These are phyloP conservation scores for Nakazawaea ernobii DNA, from an alignment of 805 yeast species.

Conservation along the genomic window DNA sequence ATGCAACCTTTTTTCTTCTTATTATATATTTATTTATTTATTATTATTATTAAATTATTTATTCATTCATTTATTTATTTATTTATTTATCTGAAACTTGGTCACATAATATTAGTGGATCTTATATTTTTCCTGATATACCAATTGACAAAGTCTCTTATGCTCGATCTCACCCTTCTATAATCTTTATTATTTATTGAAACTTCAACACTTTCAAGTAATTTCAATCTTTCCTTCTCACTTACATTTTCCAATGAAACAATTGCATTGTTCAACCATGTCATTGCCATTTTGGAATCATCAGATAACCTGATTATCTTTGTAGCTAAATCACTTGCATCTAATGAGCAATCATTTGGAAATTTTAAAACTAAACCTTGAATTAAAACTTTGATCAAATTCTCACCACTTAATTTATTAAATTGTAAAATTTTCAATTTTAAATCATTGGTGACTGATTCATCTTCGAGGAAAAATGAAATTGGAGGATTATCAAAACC, in stretches of 20 bases:
- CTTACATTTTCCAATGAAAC: slow-evolving; percentile 59
- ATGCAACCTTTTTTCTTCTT: not conserved
- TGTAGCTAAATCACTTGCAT: slow-evolving; percentile 68
- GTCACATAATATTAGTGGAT: slow-evolving; percentile 1
- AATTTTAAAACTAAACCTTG: slow-evolving; percentile 67
- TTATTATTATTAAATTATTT: not conserved
- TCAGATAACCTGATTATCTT: slow-evolving; percentile 52
- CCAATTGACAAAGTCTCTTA: slow-evolving; percentile 79
- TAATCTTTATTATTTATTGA: slow-evolving; percentile 66
- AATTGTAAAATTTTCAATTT: slow-evolving; percentile 42
- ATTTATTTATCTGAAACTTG: not conserved
- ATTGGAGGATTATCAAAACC: slow-evolving; percentile 79
- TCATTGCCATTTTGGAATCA: slow-evolving; percentile 34
- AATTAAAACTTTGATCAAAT: slow-evolving; percentile 47
- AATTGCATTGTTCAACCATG: slow-evolving; percentile 61
- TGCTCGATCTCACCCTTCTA: slow-evolving; percentile 63
- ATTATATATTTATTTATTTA: slow-evolving; percentile 1
- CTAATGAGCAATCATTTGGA: slow-evolving; percentile 63
- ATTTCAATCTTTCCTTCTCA: slow-evolving; percentile 59
- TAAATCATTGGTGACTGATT: slow-evolving; percentile 23
- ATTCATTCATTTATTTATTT: slow-evolving; percentile 2
- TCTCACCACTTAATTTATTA: slow-evolving; percentile 50
- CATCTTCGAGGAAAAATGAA: slow-evolving; percentile 41
- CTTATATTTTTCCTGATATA: slow-evolving; percentile 69
- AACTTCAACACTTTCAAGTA: slow-evolving; percentile 48